Evolutionary conservation across 805 yeast genomes (phyloP), one percentile per base, ranked within the genome.

Genomic region (Yamadazyma ubonensis): DNA sequence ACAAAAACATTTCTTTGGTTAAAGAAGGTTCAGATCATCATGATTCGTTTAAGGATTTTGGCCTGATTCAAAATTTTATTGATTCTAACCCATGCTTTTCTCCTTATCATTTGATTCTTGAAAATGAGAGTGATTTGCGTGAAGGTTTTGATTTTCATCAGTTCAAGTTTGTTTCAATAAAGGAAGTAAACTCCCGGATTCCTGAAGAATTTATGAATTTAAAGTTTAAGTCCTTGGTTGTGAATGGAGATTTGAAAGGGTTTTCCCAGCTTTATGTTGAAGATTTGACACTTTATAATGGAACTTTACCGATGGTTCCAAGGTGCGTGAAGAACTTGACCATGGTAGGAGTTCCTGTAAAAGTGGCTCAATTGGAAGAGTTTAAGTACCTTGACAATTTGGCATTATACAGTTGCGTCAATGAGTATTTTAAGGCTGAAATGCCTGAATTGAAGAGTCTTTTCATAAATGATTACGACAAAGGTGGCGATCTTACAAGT

Each of bases 401-500:
- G 18, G 25, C 31, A 20, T 27, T 34, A 12, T 29, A 20, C 20
- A 27, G 20, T 22, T 38, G 38, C 10, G 19, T 38, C 9, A 10
- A 19, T 15, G 45, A 38, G 15, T 27, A 18, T 11, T 38, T 38
- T 15, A 23, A 38, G 31, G 14, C 29, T 1, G 31, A 35, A 4
- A 20, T 38, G 22, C 41, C 45, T 3, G 20, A 25, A 3, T 32
- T 42, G 23, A 30, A 35, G 27, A n/a, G 20, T 11, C 19, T 42
- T 12, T 18, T 32, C 15, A 38, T 42, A 5, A 35, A 31, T 14
- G 39, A 38, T 28, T 42, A 26, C 28, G 32, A 26, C 9, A 35
- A 32, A 14, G 35, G 36, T 14, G 45, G 45, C 7, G 37, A 42
- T 20, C 22, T 42, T 3, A 14, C n/a, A 10, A 39, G 35, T 10